Percentiles rank a stretch among this genome's conserved stretches.
phyloP scores from a whole-genome alignment of 2,329 filamentous ascomycete species.

The Coniella vitis region DNA sequence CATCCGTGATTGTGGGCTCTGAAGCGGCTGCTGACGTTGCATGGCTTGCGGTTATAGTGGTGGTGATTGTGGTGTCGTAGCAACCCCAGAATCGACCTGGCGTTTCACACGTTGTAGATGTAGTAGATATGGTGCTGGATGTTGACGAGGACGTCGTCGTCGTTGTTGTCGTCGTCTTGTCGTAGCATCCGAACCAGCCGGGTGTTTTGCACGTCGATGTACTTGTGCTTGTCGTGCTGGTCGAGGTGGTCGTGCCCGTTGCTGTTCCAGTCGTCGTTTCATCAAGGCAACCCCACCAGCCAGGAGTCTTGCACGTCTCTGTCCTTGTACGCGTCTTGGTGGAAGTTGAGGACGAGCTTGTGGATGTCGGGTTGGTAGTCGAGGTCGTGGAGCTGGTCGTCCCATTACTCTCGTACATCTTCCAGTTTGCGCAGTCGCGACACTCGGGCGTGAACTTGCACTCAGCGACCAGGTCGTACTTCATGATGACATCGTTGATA shows the following conservation, averaged over 20 bases:
- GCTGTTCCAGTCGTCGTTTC: conserved; percentile 48
- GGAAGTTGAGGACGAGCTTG: too few species aligned
- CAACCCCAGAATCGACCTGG: conserved; percentile 54
- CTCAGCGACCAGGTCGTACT: conserved; percentile 72
- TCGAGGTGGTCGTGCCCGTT: conserved; percentile 32
- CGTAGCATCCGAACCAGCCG: conserved; percentile 63
- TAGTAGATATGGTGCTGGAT: conserved; percentile 25
- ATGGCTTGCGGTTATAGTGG: too few species aligned
- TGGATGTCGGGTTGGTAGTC: too few species aligned
- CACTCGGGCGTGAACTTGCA: conserved; percentile 75
- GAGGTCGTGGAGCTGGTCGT: conserved; percentile 55
- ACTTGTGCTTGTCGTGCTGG: conserved; percentile 36
- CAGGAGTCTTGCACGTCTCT: conserved; percentile 81
- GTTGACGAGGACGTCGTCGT: conserved; percentile 30
- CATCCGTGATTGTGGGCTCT: conserved; percentile 21
- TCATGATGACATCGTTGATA: conserved; percentile 78
- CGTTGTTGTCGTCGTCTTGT: conserved; percentile 34
- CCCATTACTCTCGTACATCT: conserved; percentile 88
- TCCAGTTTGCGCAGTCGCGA: conserved; percentile 87
- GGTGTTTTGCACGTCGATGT: conserved; percentile 49
- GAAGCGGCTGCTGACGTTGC: conserved; percentile 20
- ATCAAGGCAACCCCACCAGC: conserved; percentile 82
- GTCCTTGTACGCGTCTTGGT: conserved; percentile 65
- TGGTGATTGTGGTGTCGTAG: conserved; percentile 30
- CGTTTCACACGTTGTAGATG: conserved; percentile 37